Conservation (phyloP, 495 filamentous ascomycete species). For the Emericellopsis terricola region DNA sequence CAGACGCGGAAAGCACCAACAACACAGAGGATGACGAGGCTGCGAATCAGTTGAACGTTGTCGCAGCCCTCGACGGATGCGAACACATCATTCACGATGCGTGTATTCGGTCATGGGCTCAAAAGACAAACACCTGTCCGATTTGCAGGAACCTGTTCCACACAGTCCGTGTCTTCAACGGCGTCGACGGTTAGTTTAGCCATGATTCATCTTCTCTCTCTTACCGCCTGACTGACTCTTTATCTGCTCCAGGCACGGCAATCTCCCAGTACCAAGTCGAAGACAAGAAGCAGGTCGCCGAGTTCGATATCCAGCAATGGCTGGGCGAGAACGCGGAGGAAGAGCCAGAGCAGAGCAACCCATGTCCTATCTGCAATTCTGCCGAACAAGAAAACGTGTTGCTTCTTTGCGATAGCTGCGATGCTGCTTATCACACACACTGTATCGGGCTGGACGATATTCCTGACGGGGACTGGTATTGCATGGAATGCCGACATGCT, state of each 20-base stretch:
- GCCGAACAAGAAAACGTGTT: constrained; percentile 62
- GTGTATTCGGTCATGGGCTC: constrained; percentile 83
- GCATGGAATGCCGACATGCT: constrained; percentile 46
- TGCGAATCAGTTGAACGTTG: constrained; percentile 12
- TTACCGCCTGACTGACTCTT: constrained; percentile 1
- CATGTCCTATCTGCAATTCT: constrained; percentile 66
- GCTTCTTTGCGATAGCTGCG: constrained; percentile 75
- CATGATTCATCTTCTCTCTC: too few species aligned
- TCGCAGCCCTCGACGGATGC: constrained; percentile 45
- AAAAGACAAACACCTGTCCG: constrained; percentile 92
- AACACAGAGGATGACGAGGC: constrained; percentile 10
- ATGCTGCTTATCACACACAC: constrained; percentile 66
- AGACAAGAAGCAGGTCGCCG: constrained; percentile 76
- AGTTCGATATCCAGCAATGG: constrained; percentile 67
- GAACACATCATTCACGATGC: constrained; percentile 80
- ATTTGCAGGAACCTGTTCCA: constrained; percentile 90
- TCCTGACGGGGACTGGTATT: constrained; percentile 68
- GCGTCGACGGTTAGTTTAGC: constrained; percentile 62
- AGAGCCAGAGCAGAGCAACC: constrained; percentile 38
- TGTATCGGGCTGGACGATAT: constrained; percentile 66
- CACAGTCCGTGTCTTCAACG: constrained; percentile 63
- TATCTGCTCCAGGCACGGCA: constrained; percentile 36
- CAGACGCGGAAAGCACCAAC: too few species aligned
- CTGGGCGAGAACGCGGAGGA: constrained; percentile 57
- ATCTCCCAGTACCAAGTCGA: constrained; percentile 72